phyloP scores from a whole-genome alignment of 2,329 filamentous ascomycete species.

The Calonectria pseudoreteaudii region DNA sequence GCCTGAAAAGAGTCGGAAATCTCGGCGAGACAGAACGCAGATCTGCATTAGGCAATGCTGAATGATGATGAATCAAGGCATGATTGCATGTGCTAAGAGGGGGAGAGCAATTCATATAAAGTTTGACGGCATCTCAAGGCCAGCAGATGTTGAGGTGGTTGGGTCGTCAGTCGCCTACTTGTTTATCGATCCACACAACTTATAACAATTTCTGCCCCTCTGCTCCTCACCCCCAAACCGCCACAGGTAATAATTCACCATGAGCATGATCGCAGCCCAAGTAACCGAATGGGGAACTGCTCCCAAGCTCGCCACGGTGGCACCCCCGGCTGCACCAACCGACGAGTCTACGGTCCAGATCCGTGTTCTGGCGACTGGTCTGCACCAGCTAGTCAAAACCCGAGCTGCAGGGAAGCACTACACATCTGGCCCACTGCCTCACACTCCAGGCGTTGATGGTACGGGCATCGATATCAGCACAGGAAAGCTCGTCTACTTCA shows the following conservation, averaged over 20 bases:
- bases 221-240: not conserved
- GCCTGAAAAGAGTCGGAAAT: not conserved
- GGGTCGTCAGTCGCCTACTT: not conserved
- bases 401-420: slow-evolving; percentile 68
- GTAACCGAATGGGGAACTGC: slow-evolving; percentile 53
- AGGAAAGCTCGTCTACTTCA: slow-evolving; percentile 63
- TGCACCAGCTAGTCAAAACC: slow-evolving; percentile 65
- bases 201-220: not conserved
- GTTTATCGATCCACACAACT: not conserved
- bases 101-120: not conserved
- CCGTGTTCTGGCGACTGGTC: slow-evolving; percentile 62
- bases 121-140: not conserved
- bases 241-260: slow-evolving; percentile 4
- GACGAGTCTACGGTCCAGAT: slow-evolving; percentile 56
- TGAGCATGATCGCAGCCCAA: slow-evolving; percentile 52
- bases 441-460: slow-evolving; percentile 65
- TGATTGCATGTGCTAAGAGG: not conserved
- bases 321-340: slow-evolving; percentile 51
- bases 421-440: slow-evolving; percentile 60
- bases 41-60: slow-evolving; percentile 11
- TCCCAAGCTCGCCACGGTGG: slow-evolving; percentile 44
- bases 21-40: slow-evolving; percentile 3
- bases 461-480: slow-evolving; percentile 59
- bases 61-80: slow-evolving; percentile 8
- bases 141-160: not conserved